phyloP scores from a whole-genome alignment of 2,329 filamentous ascomycete genomes.

The Pestalotiopsis sp. region DNA sequence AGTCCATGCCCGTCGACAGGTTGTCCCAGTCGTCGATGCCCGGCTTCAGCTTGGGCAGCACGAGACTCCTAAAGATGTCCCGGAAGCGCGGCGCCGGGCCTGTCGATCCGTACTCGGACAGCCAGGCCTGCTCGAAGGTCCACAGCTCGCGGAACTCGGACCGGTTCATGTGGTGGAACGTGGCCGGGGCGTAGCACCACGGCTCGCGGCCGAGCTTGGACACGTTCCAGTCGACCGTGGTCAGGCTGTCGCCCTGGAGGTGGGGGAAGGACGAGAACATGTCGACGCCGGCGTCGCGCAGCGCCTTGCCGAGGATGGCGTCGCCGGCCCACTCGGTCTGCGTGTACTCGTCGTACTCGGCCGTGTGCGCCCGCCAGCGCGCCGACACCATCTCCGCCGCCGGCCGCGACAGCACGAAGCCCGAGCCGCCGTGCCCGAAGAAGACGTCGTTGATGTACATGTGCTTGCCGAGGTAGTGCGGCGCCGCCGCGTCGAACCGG shows the following conservation, averaged over 20 bases:
- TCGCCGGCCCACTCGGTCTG: constrained; percentile 49
- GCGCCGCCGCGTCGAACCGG: constrained; percentile 46
- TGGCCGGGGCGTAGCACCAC: constrained; percentile 51
- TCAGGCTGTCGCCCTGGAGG: constrained; percentile 38
- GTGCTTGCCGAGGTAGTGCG: constrained; percentile 55
- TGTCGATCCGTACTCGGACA: constrained; percentile 14
- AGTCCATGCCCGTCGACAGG: constrained; percentile 21
- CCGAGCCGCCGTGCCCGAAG: constrained; percentile 55
- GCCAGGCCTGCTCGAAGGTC: constrained; percentile 43
- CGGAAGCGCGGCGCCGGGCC: constrained; percentile 24
- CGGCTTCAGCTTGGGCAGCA: constrained; percentile 23
- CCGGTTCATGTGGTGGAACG: constrained; percentile 49
- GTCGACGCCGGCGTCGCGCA: constrained; percentile 44
- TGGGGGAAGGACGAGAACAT: constrained; percentile 49
- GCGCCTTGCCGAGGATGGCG: constrained; percentile 49
- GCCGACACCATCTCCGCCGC: constrained; percentile 46
- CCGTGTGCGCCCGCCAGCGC: constrained; percentile 40
- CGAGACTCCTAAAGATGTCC: constrained; percentile 28
- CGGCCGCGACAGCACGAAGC: constrained; percentile 51
- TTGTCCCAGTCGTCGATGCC: constrained; percentile 32
- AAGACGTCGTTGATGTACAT: constrained; percentile 50
- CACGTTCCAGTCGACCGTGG: constrained; percentile 43
- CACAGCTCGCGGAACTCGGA: constrained; percentile 42
- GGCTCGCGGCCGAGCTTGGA: constrained; percentile 36
- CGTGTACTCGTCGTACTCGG: constrained; percentile 46